These are phyloP conservation scores for Boletus barrowsii DNA, from an alignment of 768 basidiomycete genomes.

Conservation along the genomic window DNA sequence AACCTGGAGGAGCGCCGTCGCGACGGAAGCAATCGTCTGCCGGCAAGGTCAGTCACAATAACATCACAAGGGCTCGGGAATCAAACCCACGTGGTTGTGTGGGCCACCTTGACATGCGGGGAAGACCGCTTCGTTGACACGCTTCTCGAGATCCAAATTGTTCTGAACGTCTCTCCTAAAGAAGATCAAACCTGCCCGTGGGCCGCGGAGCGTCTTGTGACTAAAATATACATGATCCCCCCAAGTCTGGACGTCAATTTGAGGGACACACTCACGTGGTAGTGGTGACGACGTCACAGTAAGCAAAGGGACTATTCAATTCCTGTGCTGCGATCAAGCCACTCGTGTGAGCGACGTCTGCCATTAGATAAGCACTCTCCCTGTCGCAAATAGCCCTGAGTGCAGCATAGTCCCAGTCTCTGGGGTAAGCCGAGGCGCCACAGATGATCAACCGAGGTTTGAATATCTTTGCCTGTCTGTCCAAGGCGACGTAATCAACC, in stretches of 20 bases:
- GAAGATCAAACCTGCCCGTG: constrained; percentile 97
- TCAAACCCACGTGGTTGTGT: constrained; percentile 82
- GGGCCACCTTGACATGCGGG: constrained; percentile 99
- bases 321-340: constrained; percentile 93
- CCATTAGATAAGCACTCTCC: constrained; percentile 92
- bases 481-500: constrained; percentile 82
- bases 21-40: constrained; percentile 92
- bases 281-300: constrained; percentile 97
- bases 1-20: constrained; percentile 89
- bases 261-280: constrained; percentile 67
- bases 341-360: constrained; percentile 96
- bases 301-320: constrained; percentile 87
- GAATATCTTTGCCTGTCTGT: constrained; percentile 87
- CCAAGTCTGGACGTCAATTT: not conserved
- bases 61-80: not conserved
- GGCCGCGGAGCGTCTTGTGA: constrained; percentile 98
- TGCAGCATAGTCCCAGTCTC: constrained; percentile 93
- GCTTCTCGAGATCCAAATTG: constrained; percentile 86
- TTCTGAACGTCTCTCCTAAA: constrained; percentile 90
- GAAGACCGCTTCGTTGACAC: constrained; percentile 98
- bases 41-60: not conserved
- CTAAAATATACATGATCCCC: constrained; percentile 31
- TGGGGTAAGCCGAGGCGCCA: constrained; percentile 97
- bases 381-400: constrained; percentile 79
- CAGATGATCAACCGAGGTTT: constrained; percentile 95